These are phyloP conservation scores for Arthrinium phaeospermum DNA, from an alignment of 2,329 filamentous ascomycete species.

Conservation along the genomic window DNA sequence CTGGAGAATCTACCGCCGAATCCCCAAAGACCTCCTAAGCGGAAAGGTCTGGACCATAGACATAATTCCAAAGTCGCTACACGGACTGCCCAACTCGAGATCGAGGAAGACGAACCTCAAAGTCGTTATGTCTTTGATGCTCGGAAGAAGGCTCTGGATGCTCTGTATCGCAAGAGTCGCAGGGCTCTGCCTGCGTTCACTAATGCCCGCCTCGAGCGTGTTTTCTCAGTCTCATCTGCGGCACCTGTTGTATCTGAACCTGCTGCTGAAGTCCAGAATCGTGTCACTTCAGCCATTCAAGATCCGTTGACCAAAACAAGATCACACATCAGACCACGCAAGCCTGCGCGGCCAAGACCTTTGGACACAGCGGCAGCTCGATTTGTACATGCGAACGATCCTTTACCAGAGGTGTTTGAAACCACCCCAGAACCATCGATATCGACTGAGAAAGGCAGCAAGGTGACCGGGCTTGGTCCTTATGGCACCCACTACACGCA, in stretches of 20 bases:
- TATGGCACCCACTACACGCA: slow-evolving; percentile 67
- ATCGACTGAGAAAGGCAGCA: slow-evolving; percentile 32
- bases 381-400: slow-evolving; percentile 59
- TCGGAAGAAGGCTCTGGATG: slow-evolving; percentile 61
- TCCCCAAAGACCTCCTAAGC: background rate
- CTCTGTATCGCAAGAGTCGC: slow-evolving; percentile 52
- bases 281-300: slow-evolving; percentile 18
- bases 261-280: background rate
- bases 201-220: slow-evolving; percentile 44
- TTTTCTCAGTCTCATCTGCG: slow-evolving; percentile 32
- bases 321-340: slow-evolving; percentile 42
- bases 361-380: slow-evolving; percentile 59
- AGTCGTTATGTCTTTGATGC: slow-evolving; percentile 50
- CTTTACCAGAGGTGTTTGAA: slow-evolving; percentile 43
- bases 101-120: slow-evolving; percentile 43
- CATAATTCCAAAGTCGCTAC: background rate
- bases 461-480: slow-evolving; percentile 61
- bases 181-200: slow-evolving; percentile 33
- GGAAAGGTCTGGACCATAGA: background rate
- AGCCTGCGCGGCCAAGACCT: slow-evolving; percentile 48
- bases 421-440: slow-evolving; percentile 25
- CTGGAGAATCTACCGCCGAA: background rate
- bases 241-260: slow-evolving; percentile 27
- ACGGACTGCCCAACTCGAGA: slow-evolving; percentile 63
- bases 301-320: slow-evolving; percentile 15